Conservation (phyloP, 345 rosid genomes). For the Erodium maritimum region DNA sequence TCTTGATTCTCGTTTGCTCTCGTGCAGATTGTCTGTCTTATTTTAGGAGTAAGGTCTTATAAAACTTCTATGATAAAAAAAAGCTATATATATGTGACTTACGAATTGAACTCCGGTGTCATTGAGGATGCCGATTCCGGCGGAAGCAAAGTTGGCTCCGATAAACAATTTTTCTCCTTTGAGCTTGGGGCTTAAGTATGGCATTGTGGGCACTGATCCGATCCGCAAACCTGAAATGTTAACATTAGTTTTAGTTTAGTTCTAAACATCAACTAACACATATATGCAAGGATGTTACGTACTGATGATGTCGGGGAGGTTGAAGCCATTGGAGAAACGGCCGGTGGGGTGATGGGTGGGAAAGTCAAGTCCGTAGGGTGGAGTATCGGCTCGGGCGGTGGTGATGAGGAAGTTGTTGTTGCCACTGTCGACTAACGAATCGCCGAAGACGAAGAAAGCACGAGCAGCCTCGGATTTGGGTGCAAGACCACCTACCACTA, state of each 20-base stretch:
- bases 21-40: no score
- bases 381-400: slow-evolving; percentile 38
- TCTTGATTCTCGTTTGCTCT: no score
- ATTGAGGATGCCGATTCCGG: slow-evolving; percentile 42
- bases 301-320: slow-evolving; percentile 46
- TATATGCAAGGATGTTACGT: not conserved
- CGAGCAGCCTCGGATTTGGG: slow-evolving; percentile 9
- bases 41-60: no score
- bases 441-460: slow-evolving; percentile 33
- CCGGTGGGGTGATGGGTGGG: slow-evolving; percentile 40
- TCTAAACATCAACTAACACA: not conserved
- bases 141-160: slow-evolving; percentile 52
- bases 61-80: no score
- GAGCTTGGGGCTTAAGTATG: slow-evolving; percentile 39
- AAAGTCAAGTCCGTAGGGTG: slow-evolving; percentile 40
- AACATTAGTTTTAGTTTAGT: not conserved
- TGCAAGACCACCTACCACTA: no score
- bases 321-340: slow-evolving; percentile 45
- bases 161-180: slow-evolving; percentile 25
- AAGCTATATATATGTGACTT: slow-evolving; percentile 5
- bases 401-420: slow-evolving; percentile 47
- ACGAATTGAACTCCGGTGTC: slow-evolving; percentile 50
- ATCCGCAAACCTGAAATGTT: slow-evolving; percentile 25
- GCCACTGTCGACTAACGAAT: slow-evolving; percentile 43
- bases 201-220: slow-evolving; percentile 31